A percentile compares a stretch with the other conserved stretches of the same genome.
phyloP scores from a whole-genome alignment of 2,329 filamentous ascomycete genomes.

The Fusarium duplospermum region DNA sequence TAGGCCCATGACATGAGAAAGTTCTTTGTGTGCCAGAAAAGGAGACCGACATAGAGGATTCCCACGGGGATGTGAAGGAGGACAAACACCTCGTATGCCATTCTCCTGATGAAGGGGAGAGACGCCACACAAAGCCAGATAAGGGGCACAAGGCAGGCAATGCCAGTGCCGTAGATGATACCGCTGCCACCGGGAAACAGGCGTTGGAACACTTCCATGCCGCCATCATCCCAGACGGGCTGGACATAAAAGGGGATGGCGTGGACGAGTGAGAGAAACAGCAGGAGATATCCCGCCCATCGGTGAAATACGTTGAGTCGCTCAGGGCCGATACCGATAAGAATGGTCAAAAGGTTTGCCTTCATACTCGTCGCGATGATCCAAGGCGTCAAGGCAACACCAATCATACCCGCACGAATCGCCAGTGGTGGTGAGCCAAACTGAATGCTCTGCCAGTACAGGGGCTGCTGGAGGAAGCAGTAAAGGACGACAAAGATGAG shows the following conservation, averaged over 20 bases:
- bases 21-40: slow-evolving; percentile 98
- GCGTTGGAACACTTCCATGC: slow-evolving; percentile 75
- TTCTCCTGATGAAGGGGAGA: slow-evolving; percentile 78
- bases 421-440: slow-evolving; percentile 91
- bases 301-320: slow-evolving; percentile 92
- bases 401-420: slow-evolving; percentile 89
- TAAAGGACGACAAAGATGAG: slow-evolving; percentile 82
- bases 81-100: slow-evolving; percentile 89
- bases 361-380: slow-evolving; percentile 92
- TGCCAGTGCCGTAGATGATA: slow-evolving; percentile 86
- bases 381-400: slow-evolving; percentile 92
- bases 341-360: slow-evolving; percentile 82
- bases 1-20: slow-evolving; percentile 92
- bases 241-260: slow-evolving; percentile 91
- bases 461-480: slow-evolving; percentile 86
- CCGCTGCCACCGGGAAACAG: slow-evolving; percentile 75
- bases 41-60: slow-evolving; percentile 81
- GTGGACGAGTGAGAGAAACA: slow-evolving; percentile 86
- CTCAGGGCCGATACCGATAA: slow-evolving; percentile 93
- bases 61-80: slow-evolving; percentile 85
- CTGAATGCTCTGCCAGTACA: slow-evolving; percentile 89
- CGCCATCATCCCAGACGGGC: slow-evolving; percentile 84
- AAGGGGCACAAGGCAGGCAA: slow-evolving; percentile 84
- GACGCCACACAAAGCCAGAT: slow-evolving; percentile 88
- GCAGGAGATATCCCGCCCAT: slow-evolving; percentile 88